These are phyloP conservation scores for Batrachochytrium dendrobatidis DNA, from an alignment of 371 early-diverging fungal genomes.

Conservation along the genomic window DNA sequence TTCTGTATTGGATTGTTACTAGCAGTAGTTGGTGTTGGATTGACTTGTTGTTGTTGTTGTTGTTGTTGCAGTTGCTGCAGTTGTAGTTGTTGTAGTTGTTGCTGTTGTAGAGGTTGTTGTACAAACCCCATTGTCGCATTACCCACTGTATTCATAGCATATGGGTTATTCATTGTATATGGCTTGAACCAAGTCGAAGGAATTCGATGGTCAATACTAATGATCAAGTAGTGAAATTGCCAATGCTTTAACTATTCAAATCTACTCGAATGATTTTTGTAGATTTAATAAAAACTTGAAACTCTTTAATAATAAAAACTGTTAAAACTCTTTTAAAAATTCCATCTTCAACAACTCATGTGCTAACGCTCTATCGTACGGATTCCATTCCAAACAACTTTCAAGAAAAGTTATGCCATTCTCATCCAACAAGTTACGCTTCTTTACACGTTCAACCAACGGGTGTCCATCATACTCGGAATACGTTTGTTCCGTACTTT, in stretches of 20 bases:
- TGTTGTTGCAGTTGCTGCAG: not conserved
- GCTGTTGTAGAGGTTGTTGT: not conserved
- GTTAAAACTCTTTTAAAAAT: conserved; percentile 3
- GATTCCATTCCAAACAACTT: conserved; percentile 4
- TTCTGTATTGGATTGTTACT: not conserved
- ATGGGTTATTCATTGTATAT: too few relatives aligned
- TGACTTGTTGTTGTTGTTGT: conserved; percentile 1
- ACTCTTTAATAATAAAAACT: too few relatives aligned
- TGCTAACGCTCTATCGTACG: conserved; percentile 5
- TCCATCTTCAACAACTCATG: not conserved
- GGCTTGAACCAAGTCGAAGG: too few relatives aligned
- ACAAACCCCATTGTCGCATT: too few relatives aligned
- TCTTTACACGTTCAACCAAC: not conserved
- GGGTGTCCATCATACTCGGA: not conserved
- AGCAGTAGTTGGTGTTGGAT: not conserved
- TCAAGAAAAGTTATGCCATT: not conserved
- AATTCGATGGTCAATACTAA: too few relatives aligned
- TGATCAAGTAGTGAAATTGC: too few relatives aligned
- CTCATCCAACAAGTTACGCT: not conserved
- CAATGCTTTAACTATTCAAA: too few relatives aligned
- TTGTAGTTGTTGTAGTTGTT: not conserved
- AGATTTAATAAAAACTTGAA: too few relatives aligned
- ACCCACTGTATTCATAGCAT: too few relatives aligned
- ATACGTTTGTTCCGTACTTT: not conserved
- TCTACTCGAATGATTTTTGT: too few relatives aligned